Conservation (phyloP, 108 stramenopile species). For the Cyclotella cryptica region DNA sequence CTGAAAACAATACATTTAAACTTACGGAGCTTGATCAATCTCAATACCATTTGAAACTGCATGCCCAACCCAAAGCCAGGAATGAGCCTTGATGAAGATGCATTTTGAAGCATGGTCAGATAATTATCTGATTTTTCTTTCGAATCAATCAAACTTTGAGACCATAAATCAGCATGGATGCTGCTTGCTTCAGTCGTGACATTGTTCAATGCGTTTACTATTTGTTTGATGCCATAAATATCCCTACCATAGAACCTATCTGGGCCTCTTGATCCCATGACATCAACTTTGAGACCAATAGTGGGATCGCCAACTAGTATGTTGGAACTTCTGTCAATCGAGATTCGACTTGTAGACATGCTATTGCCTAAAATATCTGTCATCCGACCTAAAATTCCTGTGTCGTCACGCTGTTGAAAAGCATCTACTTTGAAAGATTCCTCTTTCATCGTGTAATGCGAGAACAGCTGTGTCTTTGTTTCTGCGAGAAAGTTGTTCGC, state of each 20-base stretch:
- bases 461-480: slow-evolving; percentile 35
- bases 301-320: slow-evolving; percentile 31
- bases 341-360: neutral
- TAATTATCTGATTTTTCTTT: slow-evolving; percentile 13
- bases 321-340: slow-evolving; percentile 6
- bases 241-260: slow-evolving; percentile 20
- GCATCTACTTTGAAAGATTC: slow-evolving; percentile 50
- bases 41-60: slow-evolving; percentile 39
- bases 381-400: slow-evolving; percentile 51
- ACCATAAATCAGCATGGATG: slow-evolving; percentile 34
- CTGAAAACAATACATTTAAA: neutral
- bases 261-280: slow-evolving; percentile 14
- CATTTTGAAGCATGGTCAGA: neutral
- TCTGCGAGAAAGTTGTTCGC: slow-evolving; percentile 30
- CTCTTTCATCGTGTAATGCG: slow-evolving; percentile 39
- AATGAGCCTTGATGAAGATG: neutral
- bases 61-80: slow-evolving; percentile 1
- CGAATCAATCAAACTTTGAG: slow-evolving; percentile 36
- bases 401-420: slow-evolving; percentile 28
- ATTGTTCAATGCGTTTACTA: slow-evolving; percentile 17
- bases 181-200: slow-evolving; percentile 14
- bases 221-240: slow-evolving; percentile 2
- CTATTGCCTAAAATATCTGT: slow-evolving; percentile 36
- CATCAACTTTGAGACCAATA: slow-evolving; percentile 22
- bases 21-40: slow-evolving; percentile 51